Conservation (phyloP, 192 early-diverging fungal species). For the Rhizophlyctis rosea region DNA sequence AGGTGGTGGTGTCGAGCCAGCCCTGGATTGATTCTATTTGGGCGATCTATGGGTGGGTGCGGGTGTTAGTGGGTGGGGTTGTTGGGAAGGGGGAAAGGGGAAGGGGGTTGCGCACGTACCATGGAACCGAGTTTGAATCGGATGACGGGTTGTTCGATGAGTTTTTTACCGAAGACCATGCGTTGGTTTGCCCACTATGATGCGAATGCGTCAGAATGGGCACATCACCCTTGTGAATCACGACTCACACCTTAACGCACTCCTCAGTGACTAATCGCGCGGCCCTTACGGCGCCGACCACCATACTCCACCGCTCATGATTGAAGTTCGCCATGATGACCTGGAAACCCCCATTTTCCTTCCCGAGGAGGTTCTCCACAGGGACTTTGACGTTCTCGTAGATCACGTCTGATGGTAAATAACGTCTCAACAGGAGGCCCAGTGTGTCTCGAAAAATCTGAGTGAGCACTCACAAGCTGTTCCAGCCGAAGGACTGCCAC, state of each 20-base stretch:
- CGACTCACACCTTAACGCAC: conserved; percentile 41
- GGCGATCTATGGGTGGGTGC: conserved; percentile 23
- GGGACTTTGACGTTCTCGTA: conserved; percentile 74
- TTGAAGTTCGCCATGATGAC: conserved; percentile 74
- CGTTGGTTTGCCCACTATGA: conserved; percentile 72
- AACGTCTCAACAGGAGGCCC: too few species aligned
- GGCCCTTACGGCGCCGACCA: conserved; percentile 37
- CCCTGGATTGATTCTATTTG: conserved; percentile 49
- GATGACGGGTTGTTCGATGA: conserved; percentile 72
- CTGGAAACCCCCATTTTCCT: conserved; percentile 63
- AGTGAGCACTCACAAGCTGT: too few species aligned
- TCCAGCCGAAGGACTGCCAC: conserved; percentile 59
- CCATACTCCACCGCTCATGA: conserved; percentile 66
- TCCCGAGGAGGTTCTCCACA: conserved; percentile 66
- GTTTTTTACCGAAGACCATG: conserved; percentile 66
- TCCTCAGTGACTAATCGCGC: conserved; percentile 53
- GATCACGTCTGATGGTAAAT: too few species aligned
- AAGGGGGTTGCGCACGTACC: conserved; percentile 33
- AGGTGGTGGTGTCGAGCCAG: conserved; percentile 65
- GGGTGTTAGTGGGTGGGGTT: not conserved
- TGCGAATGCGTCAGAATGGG: too few species aligned
- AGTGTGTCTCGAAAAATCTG: too few species aligned
- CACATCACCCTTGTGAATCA: too few species aligned
- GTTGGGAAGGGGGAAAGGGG: not conserved
- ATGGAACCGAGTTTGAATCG: conserved; percentile 65